Conservation (phyloP, 192 early-diverging fungal species). For the Coemansia sp. region DNA sequence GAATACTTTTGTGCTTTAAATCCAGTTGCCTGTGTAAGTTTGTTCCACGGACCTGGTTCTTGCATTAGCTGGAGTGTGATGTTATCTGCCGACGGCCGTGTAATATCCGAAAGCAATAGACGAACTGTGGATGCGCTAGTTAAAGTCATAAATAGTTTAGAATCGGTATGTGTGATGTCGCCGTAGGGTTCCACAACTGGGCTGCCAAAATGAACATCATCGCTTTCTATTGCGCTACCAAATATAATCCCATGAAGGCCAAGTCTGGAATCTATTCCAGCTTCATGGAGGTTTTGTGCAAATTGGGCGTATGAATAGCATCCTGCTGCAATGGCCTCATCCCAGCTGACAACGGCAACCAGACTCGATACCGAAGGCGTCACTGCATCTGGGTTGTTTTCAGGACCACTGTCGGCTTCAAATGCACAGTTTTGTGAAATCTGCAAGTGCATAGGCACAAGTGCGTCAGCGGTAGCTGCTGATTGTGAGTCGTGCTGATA, state of each 20-base stretch:
- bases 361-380: not conserved
- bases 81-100: not conserved
- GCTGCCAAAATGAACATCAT: constrained; percentile 18
- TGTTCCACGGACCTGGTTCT: constrained; percentile 26
- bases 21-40: constrained; percentile 8
- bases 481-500: not conserved
- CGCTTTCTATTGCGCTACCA: constrained; percentile 18
- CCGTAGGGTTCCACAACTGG: constrained; percentile 40
- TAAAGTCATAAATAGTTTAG: constrained; percentile 1
- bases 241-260: constrained; percentile 17
- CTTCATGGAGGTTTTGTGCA: constrained; percentile 1
- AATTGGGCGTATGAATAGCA: constrained; percentile 37
- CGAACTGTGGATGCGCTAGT: constrained; percentile 10
- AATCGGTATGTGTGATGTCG: not conserved
- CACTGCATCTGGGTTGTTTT: not conserved
- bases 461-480: not conserved
- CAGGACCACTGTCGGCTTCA: not conserved
- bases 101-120: not conserved
- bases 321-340: constrained; percentile 23
- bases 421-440: constrained; percentile 11
- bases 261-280: not conserved
- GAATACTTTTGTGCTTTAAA: constrained; percentile 27
- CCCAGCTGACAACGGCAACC: constrained; percentile 28
- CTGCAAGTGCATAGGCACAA: constrained; percentile 13
- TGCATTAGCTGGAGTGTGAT: not conserved